A percentile compares a stretch with the other conserved stretches of the same genome.
These are phyloP conservation scores for Stagonosporopsis cucurbitacearum DNA, from an alignment of 2,329 filamentous ascomycete species.

Conservation along the genomic window DNA sequence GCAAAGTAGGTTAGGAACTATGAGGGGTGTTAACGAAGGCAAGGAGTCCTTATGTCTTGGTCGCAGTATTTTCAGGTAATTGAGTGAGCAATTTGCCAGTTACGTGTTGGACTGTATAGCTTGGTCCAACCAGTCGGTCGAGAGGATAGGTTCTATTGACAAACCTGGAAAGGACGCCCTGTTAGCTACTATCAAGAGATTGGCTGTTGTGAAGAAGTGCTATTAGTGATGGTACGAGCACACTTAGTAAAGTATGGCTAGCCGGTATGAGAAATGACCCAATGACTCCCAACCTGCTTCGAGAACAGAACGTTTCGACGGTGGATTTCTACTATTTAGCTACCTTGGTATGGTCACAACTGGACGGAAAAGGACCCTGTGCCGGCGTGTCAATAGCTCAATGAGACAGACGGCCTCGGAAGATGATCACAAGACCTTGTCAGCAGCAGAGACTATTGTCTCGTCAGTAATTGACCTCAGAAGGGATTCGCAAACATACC, in stretches of 20 bases:
- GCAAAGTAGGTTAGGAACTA: too few relatives aligned
- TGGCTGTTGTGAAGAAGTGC: not conserved
- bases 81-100: not conserved
- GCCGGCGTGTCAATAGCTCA: not conserved
- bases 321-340: not conserved
- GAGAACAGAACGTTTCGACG: not conserved
- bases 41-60: not conserved
- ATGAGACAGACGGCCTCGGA: not conserved
- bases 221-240: not conserved
- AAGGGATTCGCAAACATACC: conserved; percentile 58
- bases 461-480: conserved; percentile 9
- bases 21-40: too few relatives aligned
- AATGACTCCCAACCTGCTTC: not conserved
- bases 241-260: too few relatives aligned
- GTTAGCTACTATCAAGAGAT: not conserved
- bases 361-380: not conserved
- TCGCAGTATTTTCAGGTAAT: not conserved
- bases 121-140: not conserved
- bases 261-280: not conserved
- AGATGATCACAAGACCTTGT: conserved; percentile 36
- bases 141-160: not conserved
- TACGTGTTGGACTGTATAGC: not conserved
- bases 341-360: not conserved
- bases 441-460: conserved; percentile 39
- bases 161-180: not conserved